A percentile compares a stretch with the other conserved stretches of the same genome.
Evolutionary conservation across 2,329 filamentous ascomycete species (phyloP).

Genomic region (Venturia oleaginea): DNA sequence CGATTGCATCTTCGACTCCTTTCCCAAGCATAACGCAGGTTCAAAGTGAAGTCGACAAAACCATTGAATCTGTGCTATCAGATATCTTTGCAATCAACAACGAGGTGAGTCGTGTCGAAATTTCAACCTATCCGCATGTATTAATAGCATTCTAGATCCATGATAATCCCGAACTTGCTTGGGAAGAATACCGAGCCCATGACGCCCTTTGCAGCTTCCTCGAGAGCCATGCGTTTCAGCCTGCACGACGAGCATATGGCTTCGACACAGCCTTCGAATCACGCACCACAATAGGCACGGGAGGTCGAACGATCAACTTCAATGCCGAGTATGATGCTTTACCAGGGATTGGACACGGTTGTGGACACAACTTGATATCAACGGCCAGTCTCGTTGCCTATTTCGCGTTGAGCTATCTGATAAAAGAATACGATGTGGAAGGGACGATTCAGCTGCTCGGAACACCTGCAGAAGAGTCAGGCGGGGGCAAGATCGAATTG

Average conservation of each 20-base stretch:
- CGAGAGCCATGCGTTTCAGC: not conserved
- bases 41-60: not conserved
- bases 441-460: slow-evolving; percentile 42
- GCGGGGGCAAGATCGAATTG: slow-evolving; percentile 42
- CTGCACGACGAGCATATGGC: slow-evolving; percentile 2
- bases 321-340: slow-evolving; percentile 44
- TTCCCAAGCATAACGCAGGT: not conserved
- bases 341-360: slow-evolving; percentile 40
- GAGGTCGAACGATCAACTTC: slow-evolving; percentile 30
- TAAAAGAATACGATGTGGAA: slow-evolving; percentile 33
- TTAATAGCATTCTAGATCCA: not conserved
- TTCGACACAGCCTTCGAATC: slow-evolving; percentile 1
- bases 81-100: not conserved
- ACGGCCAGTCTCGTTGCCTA: slow-evolving; percentile 39
- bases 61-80: not conserved
- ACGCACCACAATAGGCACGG: not conserved
- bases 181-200: slow-evolving; percentile 1
- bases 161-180: not conserved
- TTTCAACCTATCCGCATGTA: not conserved
- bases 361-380: slow-evolving; percentile 48
- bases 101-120: not conserved
- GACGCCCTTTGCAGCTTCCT: not conserved
- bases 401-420: slow-evolving; percentile 38
- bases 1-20: not conserved
- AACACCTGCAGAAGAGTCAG: slow-evolving; percentile 47